Percentiles rank a stretch among this genome's conserved stretches.
phyloP scores from a whole-genome alignment of 305 asterid species.

The Fraxinus floribunda region DNA sequence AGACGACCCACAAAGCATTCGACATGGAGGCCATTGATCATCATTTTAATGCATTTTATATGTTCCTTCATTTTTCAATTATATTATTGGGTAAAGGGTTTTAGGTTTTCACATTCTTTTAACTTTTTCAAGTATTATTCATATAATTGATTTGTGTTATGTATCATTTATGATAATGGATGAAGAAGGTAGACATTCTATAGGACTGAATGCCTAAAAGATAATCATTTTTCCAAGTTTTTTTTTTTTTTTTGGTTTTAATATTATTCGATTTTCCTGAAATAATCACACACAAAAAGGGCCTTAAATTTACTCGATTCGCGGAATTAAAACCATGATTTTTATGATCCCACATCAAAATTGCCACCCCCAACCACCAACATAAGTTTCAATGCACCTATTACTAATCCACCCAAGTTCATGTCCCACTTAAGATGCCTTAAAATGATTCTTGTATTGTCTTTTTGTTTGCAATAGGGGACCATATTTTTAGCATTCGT shows the following conservation, averaged over 20 bases:
- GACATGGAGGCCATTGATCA: neutral
- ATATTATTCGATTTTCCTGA: neutral
- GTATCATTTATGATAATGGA: neutral
- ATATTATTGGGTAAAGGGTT: neutral
- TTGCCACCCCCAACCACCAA: slow-evolving; percentile 15
- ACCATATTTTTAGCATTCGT: slow-evolving; percentile 13
- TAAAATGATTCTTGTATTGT: slow-evolving; percentile 27
- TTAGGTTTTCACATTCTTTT: neutral
- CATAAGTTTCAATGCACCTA: slow-evolving; percentile 15
- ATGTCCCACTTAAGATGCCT: slow-evolving; percentile 13
- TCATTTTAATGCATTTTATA: neutral
- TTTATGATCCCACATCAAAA: neutral
- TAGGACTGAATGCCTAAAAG: neutral
- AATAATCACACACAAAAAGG: neutral
- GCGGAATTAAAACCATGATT: slow-evolving; percentile 1
- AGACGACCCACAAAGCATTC: neutral
- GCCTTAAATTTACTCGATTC: neutral
- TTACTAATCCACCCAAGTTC: slow-evolving; percentile 24
- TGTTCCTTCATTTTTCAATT: neutral
- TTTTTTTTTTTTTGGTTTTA: neutral
- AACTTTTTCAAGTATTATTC: neutral
- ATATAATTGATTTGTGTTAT: neutral
- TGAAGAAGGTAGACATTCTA: neutral
- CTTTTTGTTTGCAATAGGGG: slow-evolving; percentile 24
- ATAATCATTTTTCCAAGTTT: neutral